Evolutionary conservation across 192 early-diverging fungal genomes (phyloP).

Genomic region (Coemansia sp.): DNA sequence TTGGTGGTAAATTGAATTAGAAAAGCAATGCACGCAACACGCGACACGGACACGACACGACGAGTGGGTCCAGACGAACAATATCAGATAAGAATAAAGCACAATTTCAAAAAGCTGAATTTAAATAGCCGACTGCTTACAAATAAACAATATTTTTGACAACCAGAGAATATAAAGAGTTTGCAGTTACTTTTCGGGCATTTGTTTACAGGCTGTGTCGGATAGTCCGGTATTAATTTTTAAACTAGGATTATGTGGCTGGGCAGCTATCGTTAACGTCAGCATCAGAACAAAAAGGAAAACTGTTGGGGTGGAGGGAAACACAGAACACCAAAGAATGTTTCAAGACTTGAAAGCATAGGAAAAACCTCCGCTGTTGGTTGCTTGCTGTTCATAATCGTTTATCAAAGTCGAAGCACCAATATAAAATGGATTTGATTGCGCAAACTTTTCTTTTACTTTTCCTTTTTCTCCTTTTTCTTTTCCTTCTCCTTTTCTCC

Average conservation of each 20-base stretch:
- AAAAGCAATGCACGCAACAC: no score
- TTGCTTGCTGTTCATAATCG: neutral
- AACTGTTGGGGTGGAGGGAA: neutral
- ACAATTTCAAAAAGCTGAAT: neutral
- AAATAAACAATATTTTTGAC: neutral
- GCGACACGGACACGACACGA: no score
- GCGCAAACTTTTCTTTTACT: neutral
- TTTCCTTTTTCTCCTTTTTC: neutral
- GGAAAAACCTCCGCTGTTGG: neutral
- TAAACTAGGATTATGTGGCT: no score
- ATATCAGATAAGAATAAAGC: neutral
- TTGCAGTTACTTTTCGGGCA: neutral
- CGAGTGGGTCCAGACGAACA: neutral
- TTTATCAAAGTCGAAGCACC: neutral
- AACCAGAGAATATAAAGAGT: neutral
- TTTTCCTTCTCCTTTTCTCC: conserved; percentile 8
- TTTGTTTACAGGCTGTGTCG: neutral
- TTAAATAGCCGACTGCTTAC: neutral
- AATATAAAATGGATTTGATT: neutral
- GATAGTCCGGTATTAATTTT: no score
- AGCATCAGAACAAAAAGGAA: neutral
- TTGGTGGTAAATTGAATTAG: neutral
- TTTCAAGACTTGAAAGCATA: neutral
- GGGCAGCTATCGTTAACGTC: conserved; percentile 8
- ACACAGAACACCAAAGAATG: neutral